Evolutionary conservation across 2,329 filamentous ascomycete species (phyloP).

Genomic region (Aspergillus pseudoglaucus): DNA sequence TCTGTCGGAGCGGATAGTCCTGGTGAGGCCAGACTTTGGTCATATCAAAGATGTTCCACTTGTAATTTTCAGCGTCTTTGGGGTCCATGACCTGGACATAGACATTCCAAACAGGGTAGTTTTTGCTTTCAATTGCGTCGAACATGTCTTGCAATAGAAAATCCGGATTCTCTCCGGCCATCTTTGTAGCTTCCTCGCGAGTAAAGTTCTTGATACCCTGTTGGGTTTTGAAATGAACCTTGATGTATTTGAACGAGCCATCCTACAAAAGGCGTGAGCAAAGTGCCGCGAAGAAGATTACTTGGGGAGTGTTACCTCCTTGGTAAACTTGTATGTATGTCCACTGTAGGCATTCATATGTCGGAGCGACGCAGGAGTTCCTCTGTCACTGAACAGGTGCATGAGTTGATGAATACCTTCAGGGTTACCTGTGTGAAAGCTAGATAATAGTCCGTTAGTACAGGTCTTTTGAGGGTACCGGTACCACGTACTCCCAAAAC

Average conservation of each 20-base stretch:
- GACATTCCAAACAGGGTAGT: conserved; percentile 69
- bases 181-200: conserved; percentile 63
- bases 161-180: conserved; percentile 66
- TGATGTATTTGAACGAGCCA: conserved; percentile 56
- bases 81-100: conserved; percentile 70
- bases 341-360: conserved; percentile 60
- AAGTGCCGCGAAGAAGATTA: not conserved
- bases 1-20: conserved; percentile 63
- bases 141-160: conserved; percentile 70
- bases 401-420: conserved; percentile 57
- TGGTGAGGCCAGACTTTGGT: conserved; percentile 81
- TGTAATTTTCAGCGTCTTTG: conserved; percentile 63
- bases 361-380: conserved; percentile 55
- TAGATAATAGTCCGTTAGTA: conserved; percentile 2
- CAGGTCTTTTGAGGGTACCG: not conserved
- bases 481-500: conserved; percentile 24
- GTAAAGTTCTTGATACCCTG: conserved; percentile 46
- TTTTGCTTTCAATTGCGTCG: conserved; percentile 64
- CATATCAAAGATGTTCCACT: conserved; percentile 75
- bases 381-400: conserved; percentile 57
- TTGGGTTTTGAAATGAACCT: conserved; percentile 44
- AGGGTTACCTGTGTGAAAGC: conserved; percentile 50
- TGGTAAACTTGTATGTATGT: conserved; percentile 59
- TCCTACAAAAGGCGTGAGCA: conserved; percentile 27
- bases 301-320: conserved; percentile 29